Base-by-base conservation (phyloP, 352 stramenopile species). In the Globisporangium iwayamae region DNA sequence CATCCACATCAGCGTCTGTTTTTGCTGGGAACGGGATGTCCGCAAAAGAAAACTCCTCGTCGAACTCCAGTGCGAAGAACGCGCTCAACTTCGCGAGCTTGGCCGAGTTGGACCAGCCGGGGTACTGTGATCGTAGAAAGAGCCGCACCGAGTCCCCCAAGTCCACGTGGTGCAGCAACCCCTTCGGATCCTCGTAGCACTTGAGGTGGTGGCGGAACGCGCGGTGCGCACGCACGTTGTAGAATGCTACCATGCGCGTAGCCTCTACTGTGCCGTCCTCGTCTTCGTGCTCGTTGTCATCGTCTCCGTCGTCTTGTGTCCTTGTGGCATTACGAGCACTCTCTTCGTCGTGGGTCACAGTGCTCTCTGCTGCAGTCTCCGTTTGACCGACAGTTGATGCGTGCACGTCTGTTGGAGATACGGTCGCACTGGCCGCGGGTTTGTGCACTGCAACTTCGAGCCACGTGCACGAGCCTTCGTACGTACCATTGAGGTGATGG, bases 381-480 rank as follows among this genome's bases (percentile, higher is more conserved):
- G 43, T 13, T 16, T 46, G 2, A 22, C 13, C 32, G 18, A 20
- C 41, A 54, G 4, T n/a, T n/a, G 7, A 18, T 8, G 28, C 18
- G 14, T 52, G 36, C 9, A 25, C 39, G 14, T 52, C 50, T 36
- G 18, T 7, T 22, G 45, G 5, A 13, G 36, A 7, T 20, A 13
- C 32, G 16, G 45, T 11, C 13, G 51, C 20, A 0, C n/a, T 22
- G 3, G 4, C 52, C 22, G 25, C 34, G 8, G 61, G 60, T 47
- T 80, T 83, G 41, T 66, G 62, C 6, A 91, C 70, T 1, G 62
- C 72, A 14, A 93, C 57, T 48, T 93, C 82, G 25, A 62, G 71
- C 84, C 84, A 93, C n/a, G 84, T 91, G 25, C 65, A 81, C 8
- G 79, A 86, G 13, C 39, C 61, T 2, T 68, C 52, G 60, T 93